Evolutionary conservation across 2,329 filamentous ascomycete genomes (phyloP).

Genomic region (Calonectria hawksworthii): DNA sequence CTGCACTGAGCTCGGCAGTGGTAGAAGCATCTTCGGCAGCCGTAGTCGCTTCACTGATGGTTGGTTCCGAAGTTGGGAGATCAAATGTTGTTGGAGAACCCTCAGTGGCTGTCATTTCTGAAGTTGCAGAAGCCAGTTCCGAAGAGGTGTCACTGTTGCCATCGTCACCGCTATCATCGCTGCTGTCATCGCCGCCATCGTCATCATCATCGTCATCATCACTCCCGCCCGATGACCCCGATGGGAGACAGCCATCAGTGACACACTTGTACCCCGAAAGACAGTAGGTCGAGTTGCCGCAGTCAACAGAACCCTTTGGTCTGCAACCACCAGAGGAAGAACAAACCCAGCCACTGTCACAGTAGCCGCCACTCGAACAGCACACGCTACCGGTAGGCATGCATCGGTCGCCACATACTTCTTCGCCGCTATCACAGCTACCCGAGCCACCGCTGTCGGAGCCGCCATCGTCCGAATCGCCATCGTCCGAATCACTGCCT

Average conservation of each 20-base stretch:
- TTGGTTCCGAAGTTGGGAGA: not conserved
- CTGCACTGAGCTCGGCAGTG: not conserved
- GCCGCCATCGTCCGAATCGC: not conserved
- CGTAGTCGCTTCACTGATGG: not conserved
- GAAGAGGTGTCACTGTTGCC: not conserved
- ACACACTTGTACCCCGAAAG: slow-evolving; percentile 9
- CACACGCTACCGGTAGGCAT: not conserved
- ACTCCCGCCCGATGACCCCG: not conserved
- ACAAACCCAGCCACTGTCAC: slow-evolving; percentile 7
- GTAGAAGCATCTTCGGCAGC: not conserved
- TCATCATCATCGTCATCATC: not conserved
- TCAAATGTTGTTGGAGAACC: not conserved
- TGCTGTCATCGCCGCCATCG: not conserved
- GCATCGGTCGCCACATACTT: not conserved
- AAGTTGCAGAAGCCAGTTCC: not conserved
- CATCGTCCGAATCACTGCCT: not conserved
- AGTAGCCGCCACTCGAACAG: not conserved
- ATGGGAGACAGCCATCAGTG: not conserved
- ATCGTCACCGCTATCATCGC: not conserved
- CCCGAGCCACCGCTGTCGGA: not conserved
- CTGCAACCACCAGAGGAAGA: slow-evolving; percentile 4
- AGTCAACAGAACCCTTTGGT: slow-evolving; percentile 9
- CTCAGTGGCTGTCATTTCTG: not conserved
- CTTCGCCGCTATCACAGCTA: not conserved
- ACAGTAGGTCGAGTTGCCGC: slow-evolving; percentile 10